Conservation (phyloP, 140 eudicot genomes). For the Stevia rebaudiana region DNA sequence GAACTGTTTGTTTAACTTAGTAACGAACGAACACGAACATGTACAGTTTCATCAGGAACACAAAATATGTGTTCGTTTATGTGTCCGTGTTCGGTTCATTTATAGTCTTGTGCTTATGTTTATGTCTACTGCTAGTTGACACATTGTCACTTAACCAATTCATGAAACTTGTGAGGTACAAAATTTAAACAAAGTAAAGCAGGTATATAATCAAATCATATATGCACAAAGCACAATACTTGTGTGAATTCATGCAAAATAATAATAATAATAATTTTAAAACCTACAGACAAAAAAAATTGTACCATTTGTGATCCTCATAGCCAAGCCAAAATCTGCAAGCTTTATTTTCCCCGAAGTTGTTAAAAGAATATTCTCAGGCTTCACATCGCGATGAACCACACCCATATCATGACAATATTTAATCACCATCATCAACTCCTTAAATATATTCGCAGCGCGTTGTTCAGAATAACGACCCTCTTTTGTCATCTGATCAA, state of each 20-base stretch:
- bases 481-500: conserved; percentile 65
- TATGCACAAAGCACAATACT: neutral
- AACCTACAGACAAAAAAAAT: neutral
- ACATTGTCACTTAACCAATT: neutral
- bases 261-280: neutral
- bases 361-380: conserved; percentile 65
- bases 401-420: conserved; percentile 89
- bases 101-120: neutral
- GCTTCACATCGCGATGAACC: conserved; percentile 72
- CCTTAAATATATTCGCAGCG: conserved; percentile 63
- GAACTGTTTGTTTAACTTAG: too few species aligned
- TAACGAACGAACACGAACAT: too few species aligned
- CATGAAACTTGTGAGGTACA: neutral
- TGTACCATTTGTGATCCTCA: conserved; percentile 83
- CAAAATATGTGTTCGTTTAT: too few species aligned
- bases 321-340: conserved; percentile 93
- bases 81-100: too few species aligned
- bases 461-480: conserved; percentile 59
- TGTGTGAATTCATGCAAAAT: neutral
- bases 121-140: neutral
- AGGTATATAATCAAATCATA: neutral
- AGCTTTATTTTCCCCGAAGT: conserved; percentile 69
- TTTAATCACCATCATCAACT: conserved; percentile 64
- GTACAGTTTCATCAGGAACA: too few species aligned
- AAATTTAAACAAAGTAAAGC: neutral